Evolutionary conservation across 192 early-diverging fungal genomes (phyloP).

Genomic region (Jimgerdemannia flammicorona): DNA sequence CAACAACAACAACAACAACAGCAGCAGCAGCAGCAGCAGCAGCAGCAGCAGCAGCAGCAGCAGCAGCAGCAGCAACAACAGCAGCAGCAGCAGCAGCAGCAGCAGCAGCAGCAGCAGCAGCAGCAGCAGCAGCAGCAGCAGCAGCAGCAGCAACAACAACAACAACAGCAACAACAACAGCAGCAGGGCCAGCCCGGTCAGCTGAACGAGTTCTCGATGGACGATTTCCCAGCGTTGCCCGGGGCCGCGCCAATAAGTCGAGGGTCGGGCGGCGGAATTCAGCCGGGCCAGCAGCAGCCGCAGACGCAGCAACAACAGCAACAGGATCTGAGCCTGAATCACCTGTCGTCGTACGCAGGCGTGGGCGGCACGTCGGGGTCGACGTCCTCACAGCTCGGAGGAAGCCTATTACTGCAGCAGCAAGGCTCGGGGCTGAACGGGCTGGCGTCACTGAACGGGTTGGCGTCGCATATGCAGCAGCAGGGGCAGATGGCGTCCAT

Average conservation of each 20-base stretch:
- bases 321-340: neutral
- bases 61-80: neutral
- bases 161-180: neutral
- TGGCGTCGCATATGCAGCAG: neutral
- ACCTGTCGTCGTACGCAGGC: neutral
- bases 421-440: neutral
- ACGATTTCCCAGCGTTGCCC: constrained; percentile 19
- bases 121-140: neutral
- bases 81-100: neutral
- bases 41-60: neutral
- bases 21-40: neutral
- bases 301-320: neutral
- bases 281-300: neutral
- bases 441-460: neutral
- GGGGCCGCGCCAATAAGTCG: constrained; percentile 7
- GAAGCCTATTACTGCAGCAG: neutral
- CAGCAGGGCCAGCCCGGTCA: neutral
- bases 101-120: neutral
- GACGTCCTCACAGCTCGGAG: neutral
- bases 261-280: neutral
- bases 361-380: neutral
- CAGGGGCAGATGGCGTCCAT: neutral
- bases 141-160: neutral
- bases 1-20: neutral
- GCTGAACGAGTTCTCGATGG: neutral